Conservation (phyloP, 208 protist species). For the Leishmania major region DNA sequence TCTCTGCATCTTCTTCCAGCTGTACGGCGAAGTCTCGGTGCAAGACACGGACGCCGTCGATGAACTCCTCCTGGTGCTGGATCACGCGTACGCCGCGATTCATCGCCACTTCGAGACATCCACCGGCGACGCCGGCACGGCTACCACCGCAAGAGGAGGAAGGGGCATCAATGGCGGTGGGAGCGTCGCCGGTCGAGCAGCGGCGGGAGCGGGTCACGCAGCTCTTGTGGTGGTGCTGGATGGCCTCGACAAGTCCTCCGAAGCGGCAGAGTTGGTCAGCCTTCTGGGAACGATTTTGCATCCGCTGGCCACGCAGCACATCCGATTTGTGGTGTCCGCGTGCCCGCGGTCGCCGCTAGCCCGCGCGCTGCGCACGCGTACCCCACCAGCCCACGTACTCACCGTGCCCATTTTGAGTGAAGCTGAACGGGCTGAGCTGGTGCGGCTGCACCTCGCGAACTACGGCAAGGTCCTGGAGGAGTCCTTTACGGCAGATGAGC, state of each 20-base stretch:
- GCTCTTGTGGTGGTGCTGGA: constrained; percentile 67
- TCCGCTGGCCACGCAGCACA: constrained; percentile 35
- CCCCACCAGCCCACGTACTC: constrained; percentile 39
- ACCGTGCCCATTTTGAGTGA: constrained; percentile 49
- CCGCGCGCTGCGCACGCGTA: constrained; percentile 48
- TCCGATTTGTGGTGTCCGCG: constrained; percentile 69
- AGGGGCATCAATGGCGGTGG: not conserved
- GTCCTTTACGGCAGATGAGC: constrained; percentile 62
- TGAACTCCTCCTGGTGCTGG: constrained; percentile 55
- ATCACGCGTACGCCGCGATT: constrained; percentile 51
- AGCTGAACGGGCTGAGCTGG: constrained; percentile 67
- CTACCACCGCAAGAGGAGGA: not conserved
- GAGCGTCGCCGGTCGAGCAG: not conserved
- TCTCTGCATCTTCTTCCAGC: constrained; percentile 37
- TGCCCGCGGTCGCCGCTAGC: constrained; percentile 31
- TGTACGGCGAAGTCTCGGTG: constrained; percentile 57
- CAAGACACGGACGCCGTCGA: constrained; percentile 50
- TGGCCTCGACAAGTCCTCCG: constrained; percentile 61
- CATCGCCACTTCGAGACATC: constrained; percentile 32
- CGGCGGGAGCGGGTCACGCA: not conserved
- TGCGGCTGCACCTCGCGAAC: constrained; percentile 69
- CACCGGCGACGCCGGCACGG: not conserved
- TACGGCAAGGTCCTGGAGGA: constrained; percentile 87
- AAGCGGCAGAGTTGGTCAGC: constrained; percentile 52
- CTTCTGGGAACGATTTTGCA: constrained; percentile 54